Conservation (phyloP, 345 rosid species). For the Xanthoceras sorbifolium region DNA sequence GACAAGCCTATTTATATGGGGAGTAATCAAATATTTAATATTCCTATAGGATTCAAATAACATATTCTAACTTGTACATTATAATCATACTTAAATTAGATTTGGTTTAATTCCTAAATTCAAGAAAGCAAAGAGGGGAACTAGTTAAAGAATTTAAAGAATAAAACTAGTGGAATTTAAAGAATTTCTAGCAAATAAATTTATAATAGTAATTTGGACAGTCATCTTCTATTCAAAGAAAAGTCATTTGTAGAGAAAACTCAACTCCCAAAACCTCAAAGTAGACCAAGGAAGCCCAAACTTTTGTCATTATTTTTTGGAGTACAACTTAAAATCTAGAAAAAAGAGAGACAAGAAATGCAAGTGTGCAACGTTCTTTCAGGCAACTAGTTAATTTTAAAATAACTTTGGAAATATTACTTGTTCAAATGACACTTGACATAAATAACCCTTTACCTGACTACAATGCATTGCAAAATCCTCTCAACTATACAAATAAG, state of each 20-base stretch:
- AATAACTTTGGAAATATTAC: not conserved
- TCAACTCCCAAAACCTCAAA: not conserved
- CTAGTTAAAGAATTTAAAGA: too few relatives aligned
- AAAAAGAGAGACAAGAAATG: not conserved
- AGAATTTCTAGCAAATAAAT: too few relatives aligned
- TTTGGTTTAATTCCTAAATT: too few relatives aligned
- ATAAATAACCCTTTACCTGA: not conserved
- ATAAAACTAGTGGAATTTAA: too few relatives aligned
- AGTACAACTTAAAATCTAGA: not conserved
- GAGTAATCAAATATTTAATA: too few relatives aligned
- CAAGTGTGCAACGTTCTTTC: not conserved
- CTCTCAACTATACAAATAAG: not conserved
- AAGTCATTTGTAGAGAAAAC: not conserved
- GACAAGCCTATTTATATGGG: too few relatives aligned
- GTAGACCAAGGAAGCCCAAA: not conserved
- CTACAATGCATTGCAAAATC: not conserved
- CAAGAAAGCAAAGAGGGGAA: too few relatives aligned
- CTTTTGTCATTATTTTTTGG: not conserved
- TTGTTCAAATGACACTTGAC: not conserved
- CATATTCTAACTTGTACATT: too few relatives aligned
- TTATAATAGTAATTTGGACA: too few relatives aligned
- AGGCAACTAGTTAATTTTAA: not conserved
- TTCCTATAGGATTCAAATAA: too few relatives aligned
- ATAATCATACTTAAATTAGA: too few relatives aligned
- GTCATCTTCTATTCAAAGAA: not conserved